A percentile compares a stretch with the other conserved stretches of the same genome.
Evolutionary conservation across 2,329 filamentous ascomycete genomes (phyloP).

Genomic region (Chaetomium sp.): DNA sequence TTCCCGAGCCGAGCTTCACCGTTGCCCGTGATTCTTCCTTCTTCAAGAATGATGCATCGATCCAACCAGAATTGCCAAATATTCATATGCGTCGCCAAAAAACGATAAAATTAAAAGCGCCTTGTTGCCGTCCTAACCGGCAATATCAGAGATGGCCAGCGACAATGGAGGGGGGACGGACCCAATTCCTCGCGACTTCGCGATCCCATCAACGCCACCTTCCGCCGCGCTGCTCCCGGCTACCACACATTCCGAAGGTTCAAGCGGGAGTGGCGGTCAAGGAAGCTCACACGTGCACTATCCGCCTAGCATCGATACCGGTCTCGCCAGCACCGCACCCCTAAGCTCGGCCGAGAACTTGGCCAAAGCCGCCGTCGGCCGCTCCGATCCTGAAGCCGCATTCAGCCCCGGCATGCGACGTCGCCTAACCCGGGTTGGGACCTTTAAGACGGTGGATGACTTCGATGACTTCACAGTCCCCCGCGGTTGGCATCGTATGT

Average conservation of each 20-base stretch:
- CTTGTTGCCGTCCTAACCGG: background rate
- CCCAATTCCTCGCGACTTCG: slow-evolving; percentile 15
- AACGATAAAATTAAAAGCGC: background rate
- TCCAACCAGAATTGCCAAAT: background rate
- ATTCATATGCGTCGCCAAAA: background rate
- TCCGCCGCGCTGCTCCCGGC: background rate
- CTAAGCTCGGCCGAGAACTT: background rate
- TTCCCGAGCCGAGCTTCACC: background rate
- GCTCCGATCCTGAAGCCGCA: slow-evolving; percentile 25
- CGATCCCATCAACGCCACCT: slow-evolving; percentile 3
- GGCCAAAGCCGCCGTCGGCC: background rate
- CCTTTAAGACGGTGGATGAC: slow-evolving; percentile 44
- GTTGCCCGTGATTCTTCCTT: background rate
- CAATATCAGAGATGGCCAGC: background rate
- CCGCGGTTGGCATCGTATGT: slow-evolving; percentile 46
- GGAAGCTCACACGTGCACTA: slow-evolving; percentile 21
- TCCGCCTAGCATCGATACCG: slow-evolving; percentile 14
- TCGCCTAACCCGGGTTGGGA: slow-evolving; percentile 28
- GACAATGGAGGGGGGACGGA: background rate
- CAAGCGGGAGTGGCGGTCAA: background rate
- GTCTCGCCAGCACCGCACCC: background rate
- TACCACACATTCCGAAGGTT: background rate
- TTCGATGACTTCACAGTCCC: slow-evolving; percentile 41
- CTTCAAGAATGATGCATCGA: background rate
- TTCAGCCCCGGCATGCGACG: slow-evolving; percentile 30